Conservation (phyloP, 2,329 filamentous ascomycete genomes). For the Gyromitra esculenta region DNA sequence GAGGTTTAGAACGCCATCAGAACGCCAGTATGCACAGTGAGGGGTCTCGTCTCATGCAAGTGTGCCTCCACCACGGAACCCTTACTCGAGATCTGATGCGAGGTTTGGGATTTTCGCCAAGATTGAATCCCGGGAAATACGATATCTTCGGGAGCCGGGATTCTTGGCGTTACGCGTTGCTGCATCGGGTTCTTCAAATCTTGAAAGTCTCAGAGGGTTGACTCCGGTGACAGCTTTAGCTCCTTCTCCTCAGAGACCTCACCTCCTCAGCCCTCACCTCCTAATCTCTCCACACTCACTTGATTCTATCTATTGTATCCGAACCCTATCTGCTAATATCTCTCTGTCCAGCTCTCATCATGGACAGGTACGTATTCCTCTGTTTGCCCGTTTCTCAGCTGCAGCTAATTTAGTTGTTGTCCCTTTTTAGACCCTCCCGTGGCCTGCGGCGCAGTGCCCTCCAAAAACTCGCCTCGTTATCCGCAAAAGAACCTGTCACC, state of each 20-base stretch:
- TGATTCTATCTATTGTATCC: conserved; percentile 2
- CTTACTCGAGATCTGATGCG: conserved; percentile 1
- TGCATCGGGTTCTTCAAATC: conserved; percentile 30
- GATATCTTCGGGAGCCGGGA: conserved; percentile 1
- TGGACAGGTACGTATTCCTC: conserved; percentile 37
- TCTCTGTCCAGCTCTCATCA: conserved; percentile 18
- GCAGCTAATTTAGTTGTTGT: conserved; percentile 35
- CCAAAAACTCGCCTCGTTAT: conserved; percentile 46
- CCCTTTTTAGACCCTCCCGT: conserved; percentile 37
- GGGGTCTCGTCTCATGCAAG: neutral
- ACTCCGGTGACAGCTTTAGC: conserved; percentile 22
- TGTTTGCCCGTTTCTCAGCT: conserved; percentile 27
- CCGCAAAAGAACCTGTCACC: conserved; percentile 44
- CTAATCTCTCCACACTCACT: conserved; percentile 24
- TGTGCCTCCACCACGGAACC: neutral
- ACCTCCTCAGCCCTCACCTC: conserved; percentile 9
- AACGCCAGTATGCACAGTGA: neutral
- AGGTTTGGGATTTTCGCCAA: conserved; percentile 29
- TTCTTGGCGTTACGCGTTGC: conserved; percentile 38
- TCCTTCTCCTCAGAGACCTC: neutral
- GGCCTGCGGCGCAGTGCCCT: conserved; percentile 51
- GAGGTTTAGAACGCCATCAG: neutral
- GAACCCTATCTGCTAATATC: neutral
- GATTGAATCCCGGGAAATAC: conserved; percentile 16
- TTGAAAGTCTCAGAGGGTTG: conserved; percentile 19